These are phyloP conservation scores for Coix lacrymajobi DNA, from an alignment of 176 grass and related monocot genomes.

Conservation along the genomic window DNA sequence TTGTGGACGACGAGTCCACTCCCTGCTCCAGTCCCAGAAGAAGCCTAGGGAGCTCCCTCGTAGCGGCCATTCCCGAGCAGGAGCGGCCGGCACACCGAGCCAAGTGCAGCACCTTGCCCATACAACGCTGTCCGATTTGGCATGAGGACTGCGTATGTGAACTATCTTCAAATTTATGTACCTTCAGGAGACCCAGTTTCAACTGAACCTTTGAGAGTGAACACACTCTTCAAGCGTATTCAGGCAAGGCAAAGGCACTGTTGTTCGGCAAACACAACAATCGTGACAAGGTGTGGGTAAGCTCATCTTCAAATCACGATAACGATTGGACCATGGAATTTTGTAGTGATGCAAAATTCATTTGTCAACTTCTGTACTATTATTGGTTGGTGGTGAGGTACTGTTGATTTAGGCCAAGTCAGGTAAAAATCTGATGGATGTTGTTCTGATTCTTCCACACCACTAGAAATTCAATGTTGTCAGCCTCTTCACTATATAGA, in stretches of 20 bases:
- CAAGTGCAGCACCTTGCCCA: too few relatives aligned
- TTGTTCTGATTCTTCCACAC: background rate
- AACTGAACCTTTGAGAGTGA: constrained; percentile 44
- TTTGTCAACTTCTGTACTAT: too few relatives aligned
- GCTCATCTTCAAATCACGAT: background rate
- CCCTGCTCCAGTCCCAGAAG: too few relatives aligned
- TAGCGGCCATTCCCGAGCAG: too few relatives aligned
- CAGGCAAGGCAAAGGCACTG: constrained; percentile 31
- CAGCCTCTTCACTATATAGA: background rate
- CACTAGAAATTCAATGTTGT: background rate
- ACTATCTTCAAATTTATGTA: constrained; percentile 41
- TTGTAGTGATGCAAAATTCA: background rate
- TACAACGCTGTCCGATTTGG: too few relatives aligned
- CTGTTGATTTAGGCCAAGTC: background rate
- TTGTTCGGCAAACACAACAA: too few relatives aligned
- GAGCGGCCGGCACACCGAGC: too few relatives aligned
- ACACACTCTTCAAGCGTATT: constrained; percentile 50
- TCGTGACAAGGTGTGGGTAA: too few relatives aligned
- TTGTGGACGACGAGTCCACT: too few relatives aligned
- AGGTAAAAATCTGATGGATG: background rate
- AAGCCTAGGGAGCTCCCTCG: too few relatives aligned
- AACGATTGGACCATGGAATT: background rate
- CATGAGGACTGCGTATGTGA: constrained; percentile 46
- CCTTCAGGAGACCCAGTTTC: constrained; percentile 28
- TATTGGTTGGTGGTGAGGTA: background rate